Percentiles rank a stretch among this genome's conserved stretches.
These are phyloP conservation scores for Colletotrichum lindemuthianum DNA, from an alignment of 2,329 filamentous ascomycete species.

Conservation along the genomic window DNA sequence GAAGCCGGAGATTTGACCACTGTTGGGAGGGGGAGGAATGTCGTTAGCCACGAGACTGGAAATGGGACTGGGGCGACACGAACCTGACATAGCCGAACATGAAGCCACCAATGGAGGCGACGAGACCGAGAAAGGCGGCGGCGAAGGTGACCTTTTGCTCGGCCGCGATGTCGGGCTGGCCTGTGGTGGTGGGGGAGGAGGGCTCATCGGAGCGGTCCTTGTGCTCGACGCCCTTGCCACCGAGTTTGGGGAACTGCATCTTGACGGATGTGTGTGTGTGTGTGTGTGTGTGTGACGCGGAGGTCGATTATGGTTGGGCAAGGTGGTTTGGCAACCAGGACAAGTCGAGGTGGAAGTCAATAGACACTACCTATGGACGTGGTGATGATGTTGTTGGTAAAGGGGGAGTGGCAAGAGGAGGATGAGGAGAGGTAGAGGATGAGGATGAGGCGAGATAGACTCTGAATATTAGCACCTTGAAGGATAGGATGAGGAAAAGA, in stretches of 20 bases:
- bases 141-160: conserved; percentile 49
- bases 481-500: conserved; percentile 7
- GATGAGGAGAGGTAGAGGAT: neutral
- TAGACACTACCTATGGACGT: neutral
- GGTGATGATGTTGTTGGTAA: neutral
- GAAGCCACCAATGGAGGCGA: conserved; percentile 66
- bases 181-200: conserved; percentile 5
- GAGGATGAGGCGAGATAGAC: conserved; percentile 15
- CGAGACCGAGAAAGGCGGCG: conserved; percentile 59
- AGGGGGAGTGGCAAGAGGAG: neutral
- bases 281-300: neutral
- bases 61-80: conserved; percentile 25
- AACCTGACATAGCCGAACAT: conserved; percentile 68
- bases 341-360: neutral
- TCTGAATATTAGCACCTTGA: conserved; percentile 18
- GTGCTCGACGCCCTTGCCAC: conserved; percentile 32
- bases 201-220: conserved; percentile 19
- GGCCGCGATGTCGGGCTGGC: conserved; percentile 19
- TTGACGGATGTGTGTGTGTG: neutral
- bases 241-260: conserved; percentile 34
- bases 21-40: conserved; percentile 38
- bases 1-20: conserved; percentile 70
- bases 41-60: conserved; percentile 6
- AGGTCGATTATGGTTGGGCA: neutral
- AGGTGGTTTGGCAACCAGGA: neutral